Conservation (phyloP, 441 rosid genomes). For the Gossypium davidsonii region DNA sequence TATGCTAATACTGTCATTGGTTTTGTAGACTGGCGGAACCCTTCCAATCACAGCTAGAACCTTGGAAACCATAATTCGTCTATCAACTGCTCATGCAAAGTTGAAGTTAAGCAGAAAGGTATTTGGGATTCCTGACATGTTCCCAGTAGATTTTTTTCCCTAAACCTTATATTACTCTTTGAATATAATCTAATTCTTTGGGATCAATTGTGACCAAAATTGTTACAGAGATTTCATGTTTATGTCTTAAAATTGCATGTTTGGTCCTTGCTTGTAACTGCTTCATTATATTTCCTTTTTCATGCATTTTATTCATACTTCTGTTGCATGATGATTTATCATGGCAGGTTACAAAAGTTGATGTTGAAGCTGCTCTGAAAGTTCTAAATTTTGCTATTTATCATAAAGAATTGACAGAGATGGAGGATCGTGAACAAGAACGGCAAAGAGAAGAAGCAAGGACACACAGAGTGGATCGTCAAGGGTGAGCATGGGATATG, state of each 20-base stretch:
- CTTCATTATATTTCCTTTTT: neutral
- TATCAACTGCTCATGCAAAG: conserved; percentile 96
- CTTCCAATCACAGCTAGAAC: conserved; percentile 98
- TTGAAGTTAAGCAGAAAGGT: conserved; percentile 83
- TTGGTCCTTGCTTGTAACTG: conserved; percentile 1
- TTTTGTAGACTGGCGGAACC: conserved; percentile 86
- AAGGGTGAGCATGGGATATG: conserved; percentile 35
- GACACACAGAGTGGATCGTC: conserved; percentile 35
- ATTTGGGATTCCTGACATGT: neutral
- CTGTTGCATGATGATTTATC: conserved; percentile 1
- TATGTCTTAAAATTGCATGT: conserved; percentile 2
- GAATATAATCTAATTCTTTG: neutral
- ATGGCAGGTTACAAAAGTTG: conserved; percentile 65
- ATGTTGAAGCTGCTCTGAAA: conserved; percentile 88
- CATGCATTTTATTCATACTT: neutral
- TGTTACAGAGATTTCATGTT: neutral
- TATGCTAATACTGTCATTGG: conserved; percentile 13
- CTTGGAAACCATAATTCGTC: conserved; percentile 89
- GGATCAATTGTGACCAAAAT: conserved; percentile 3
- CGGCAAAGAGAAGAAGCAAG: conserved; percentile 60
- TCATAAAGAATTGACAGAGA: conserved; percentile 91
- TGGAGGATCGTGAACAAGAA: conserved; percentile 91
- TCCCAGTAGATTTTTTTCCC: neutral
- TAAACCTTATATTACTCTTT: neutral
- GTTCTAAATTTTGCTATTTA: conserved; percentile 92